Percentiles rank a stretch among this genome's conserved stretches.
Conservation (phyloP, 805 yeast species). For the Blastobotrys americana region DNA sequence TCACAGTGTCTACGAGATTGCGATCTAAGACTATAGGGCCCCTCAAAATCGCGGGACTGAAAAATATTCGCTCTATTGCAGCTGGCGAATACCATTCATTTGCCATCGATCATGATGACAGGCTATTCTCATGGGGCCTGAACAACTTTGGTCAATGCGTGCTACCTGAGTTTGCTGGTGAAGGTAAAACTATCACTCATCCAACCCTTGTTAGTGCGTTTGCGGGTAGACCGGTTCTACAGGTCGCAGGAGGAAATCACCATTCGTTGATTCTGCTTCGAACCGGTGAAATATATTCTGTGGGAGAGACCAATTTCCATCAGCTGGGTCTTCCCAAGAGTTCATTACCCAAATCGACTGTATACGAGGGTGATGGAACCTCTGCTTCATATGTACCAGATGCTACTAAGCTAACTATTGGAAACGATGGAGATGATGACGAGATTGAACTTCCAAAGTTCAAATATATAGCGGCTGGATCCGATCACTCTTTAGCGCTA, state of each 20-base stretch:
- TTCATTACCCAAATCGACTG: slow-evolving; percentile 64
- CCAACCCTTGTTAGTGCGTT: slow-evolving; percentile 72
- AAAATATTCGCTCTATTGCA: slow-evolving; percentile 70
- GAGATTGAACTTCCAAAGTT: slow-evolving; percentile 34
- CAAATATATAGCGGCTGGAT: slow-evolving; percentile 66
- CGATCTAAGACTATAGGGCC: slow-evolving; percentile 44
- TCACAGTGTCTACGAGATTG: slow-evolving; percentile 45
- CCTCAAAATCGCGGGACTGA: slow-evolving; percentile 75
- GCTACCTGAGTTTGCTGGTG: slow-evolving; percentile 52
- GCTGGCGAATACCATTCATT: slow-evolving; percentile 95
- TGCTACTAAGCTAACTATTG: slow-evolving; percentile 59
- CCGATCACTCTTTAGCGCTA: slow-evolving; percentile 87
- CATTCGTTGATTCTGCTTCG: slow-evolving; percentile 72
- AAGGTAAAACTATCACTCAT: slow-evolving; percentile 64
- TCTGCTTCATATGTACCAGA: slow-evolving; percentile 73
- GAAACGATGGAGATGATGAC: slow-evolving; percentile 25
- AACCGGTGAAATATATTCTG: slow-evolving; percentile 68
- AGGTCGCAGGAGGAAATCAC: slow-evolving; percentile 90
- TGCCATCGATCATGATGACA: slow-evolving; percentile 70
- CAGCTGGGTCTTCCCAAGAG: slow-evolving; percentile 75
- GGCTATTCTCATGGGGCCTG: slow-evolving; percentile 86
- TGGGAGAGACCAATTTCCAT: slow-evolving; percentile 91
- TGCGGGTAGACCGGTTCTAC: slow-evolving; percentile 47
- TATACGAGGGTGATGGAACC: slow-evolving; percentile 69
- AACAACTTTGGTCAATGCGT: slow-evolving; percentile 98